Base-by-base conservation (phyloP, 805 yeast genomes). In the Yamadazyma scolyti region DNA sequence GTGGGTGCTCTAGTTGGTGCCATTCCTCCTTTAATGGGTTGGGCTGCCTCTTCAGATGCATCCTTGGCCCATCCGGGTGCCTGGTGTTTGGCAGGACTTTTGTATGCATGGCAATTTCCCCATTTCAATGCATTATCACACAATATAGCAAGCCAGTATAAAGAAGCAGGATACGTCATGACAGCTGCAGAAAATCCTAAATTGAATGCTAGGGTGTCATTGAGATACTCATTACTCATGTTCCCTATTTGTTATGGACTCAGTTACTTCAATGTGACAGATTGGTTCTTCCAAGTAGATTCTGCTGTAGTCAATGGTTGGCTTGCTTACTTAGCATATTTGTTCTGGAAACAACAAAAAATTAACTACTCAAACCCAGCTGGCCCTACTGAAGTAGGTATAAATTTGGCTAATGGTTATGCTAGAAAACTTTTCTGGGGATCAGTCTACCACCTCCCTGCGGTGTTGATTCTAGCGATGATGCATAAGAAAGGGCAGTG, bases 1-100 rank as follows among this genome's bases (percentile, higher is more conserved):
- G 93, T 93, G 3, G 98, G 98, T 12, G 98, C 98, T 0, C 55
- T 93, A n/a, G 98, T 93, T 4, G 98, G 98, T 4, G 98, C 97
- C 0, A 84, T 93, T 27, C 98, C 98, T 0, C 98, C 98, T 13
- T 69, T 93, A 30, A 93, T 93, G 98, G 98, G 98, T 2, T 93
- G 98, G 98, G 96, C 96, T 2, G 69, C 71, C 1, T 83, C 96
- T 9, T 77, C 86, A 3, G n/a, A n/a, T n/a, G n/a, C n/a, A n/a
- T 75, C 88, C 1, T 59, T 89, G 21, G 44, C 71, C 3, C 85
- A 87, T 41, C 96, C 97, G 0, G 97, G 93, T 6, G 94, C 95
- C 3, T 90, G 97, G 97, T 78, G 89, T 50, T 64, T 93, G 15
- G 97, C 97, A 1, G 86, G 82, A 0, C 61, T 93, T 31, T 62